Conservation (phyloP, 805 yeast species). For the Vanderwaltozyma yarrowii region DNA sequence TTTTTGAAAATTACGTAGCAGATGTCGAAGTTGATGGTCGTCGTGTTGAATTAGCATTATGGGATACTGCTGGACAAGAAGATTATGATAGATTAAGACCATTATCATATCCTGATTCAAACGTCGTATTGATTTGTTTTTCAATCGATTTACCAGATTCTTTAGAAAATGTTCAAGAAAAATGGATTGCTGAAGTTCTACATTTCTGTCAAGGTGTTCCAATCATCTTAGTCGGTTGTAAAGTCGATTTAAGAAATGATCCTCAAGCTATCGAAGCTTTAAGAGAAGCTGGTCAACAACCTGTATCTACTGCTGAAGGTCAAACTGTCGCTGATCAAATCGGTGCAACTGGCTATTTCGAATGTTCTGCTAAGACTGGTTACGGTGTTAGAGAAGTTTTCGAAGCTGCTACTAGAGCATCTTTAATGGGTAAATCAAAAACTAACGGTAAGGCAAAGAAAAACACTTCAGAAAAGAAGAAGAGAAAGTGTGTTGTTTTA, state of each 20-base stretch:
- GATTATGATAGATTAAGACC: slow-evolving; percentile 93
- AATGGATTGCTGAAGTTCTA: slow-evolving; percentile 89
- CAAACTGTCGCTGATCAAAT: slow-evolving; percentile 80
- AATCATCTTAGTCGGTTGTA: slow-evolving; percentile 85
- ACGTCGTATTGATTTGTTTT: slow-evolving; percentile 85
- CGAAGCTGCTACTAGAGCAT: slow-evolving; percentile 87
- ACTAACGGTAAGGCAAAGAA: slow-evolving; percentile 16
- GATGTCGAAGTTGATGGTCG: slow-evolving; percentile 90
- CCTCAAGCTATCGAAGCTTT: slow-evolving; percentile 65
- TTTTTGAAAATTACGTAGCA: slow-evolving; percentile 94
- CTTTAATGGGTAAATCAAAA: slow-evolving; percentile 49
- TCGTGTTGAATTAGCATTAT: slow-evolving; percentile 83
- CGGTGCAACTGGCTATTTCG: slow-evolving; percentile 78
- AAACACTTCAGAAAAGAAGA: slow-evolving; percentile 32
- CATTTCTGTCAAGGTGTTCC: slow-evolving; percentile 95
- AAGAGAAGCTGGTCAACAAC: slow-evolving; percentile 65
- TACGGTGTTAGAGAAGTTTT: slow-evolving; percentile 90
- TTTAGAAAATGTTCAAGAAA: slow-evolving; percentile 86
- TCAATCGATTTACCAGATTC: slow-evolving; percentile 88
- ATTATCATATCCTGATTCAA: slow-evolving; percentile 82
- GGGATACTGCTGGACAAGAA: slow-evolving; percentile 99
- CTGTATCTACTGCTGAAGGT: slow-evolving; percentile 76
- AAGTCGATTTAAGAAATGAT: slow-evolving; percentile 80
- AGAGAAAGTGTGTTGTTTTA: slow-evolving; percentile 63
- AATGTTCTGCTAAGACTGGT: slow-evolving; percentile 87